Conservation (phyloP, 2,329 filamentous ascomycete genomes). For the Penicillium occitanis region DNA sequence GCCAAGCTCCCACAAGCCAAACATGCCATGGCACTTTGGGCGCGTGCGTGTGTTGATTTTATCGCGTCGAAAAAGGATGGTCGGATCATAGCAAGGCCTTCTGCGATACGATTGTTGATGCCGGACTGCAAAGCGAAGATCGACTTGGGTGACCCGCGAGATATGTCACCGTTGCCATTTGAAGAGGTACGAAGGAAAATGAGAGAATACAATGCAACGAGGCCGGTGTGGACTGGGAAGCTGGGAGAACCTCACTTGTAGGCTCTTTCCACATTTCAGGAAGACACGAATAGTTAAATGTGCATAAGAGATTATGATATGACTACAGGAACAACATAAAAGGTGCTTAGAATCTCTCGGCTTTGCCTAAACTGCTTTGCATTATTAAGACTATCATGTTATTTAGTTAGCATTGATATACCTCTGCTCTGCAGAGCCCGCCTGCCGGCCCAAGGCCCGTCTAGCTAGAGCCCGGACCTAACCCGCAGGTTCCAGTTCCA, state of each 20-base stretch:
- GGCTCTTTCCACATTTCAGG: not conserved
- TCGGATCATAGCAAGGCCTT: not conserved
- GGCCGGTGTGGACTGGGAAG: slow-evolving; percentile 16
- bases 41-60: not conserved
- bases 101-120: slow-evolving; percentile 12
- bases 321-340: too few relatives aligned
- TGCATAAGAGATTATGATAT: too few relatives aligned
- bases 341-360: too few relatives aligned
- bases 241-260: slow-evolving; percentile 13
- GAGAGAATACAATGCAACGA: slow-evolving; percentile 16
- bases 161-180: slow-evolving; percentile 10
- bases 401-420: too few relatives aligned
- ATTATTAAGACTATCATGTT: too few relatives aligned
- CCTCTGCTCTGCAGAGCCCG: too few relatives aligned
- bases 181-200: slow-evolving; percentile 16
- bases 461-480: too few relatives aligned
- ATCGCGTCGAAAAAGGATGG: not conserved
- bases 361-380: too few relatives aligned
- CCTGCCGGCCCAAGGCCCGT: too few relatives aligned
- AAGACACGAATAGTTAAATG: too few relatives aligned
- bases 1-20: slow-evolving; percentile 15
- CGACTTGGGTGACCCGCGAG: not conserved
- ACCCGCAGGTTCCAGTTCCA: too few relatives aligned
- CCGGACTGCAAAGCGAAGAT: slow-evolving; percentile 7
- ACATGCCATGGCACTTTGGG: slow-evolving; percentile 13